Conservation (phyloP, 345 rosid genomes). For the Clausena lansium region DNA sequence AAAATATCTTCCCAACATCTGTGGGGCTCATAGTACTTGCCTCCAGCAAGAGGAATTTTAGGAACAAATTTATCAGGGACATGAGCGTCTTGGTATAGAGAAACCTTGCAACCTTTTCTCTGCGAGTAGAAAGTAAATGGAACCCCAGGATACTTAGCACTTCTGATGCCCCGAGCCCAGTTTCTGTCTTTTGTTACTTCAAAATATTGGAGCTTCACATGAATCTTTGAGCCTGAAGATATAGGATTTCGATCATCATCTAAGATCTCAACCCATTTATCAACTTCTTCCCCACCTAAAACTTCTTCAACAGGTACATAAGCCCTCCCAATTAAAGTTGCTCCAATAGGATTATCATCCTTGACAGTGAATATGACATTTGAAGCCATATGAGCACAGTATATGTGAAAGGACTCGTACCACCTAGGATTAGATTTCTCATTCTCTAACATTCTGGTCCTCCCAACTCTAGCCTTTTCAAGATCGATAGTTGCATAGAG, state of each 20-base stretch:
- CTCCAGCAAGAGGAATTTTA: slow-evolving; percentile 85
- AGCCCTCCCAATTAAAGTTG: slow-evolving; percentile 86
- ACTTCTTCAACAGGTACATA: slow-evolving; percentile 74
- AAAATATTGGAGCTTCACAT: slow-evolving; percentile 82
- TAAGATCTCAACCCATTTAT: slow-evolving; percentile 79
- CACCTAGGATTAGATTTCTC: slow-evolving; percentile 66
- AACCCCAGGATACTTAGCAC: slow-evolving; percentile 83
- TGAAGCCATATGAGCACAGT: slow-evolving; percentile 86
- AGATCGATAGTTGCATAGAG: slow-evolving; percentile 87
- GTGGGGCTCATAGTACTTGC: slow-evolving; percentile 74
- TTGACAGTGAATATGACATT: slow-evolving; percentile 84
- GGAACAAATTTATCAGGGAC: slow-evolving; percentile 83
- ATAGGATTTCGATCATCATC: slow-evolving; percentile 67
- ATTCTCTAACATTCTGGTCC: slow-evolving; percentile 67
- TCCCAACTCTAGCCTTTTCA: slow-evolving; percentile 91
- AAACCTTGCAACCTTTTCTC: slow-evolving; percentile 85
- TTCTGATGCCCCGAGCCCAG: slow-evolving; percentile 63
- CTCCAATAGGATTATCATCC: slow-evolving; percentile 88
- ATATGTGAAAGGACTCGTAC: slow-evolving; percentile 89
- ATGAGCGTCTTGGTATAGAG: slow-evolving; percentile 95
- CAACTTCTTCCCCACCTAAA: slow-evolving; percentile 77
- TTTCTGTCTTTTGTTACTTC: slow-evolving; percentile 67
- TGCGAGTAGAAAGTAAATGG: slow-evolving; percentile 87
- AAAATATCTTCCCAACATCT: slow-evolving; percentile 98
- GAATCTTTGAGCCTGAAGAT: slow-evolving; percentile 66